A percentile compares a stretch with the other conserved stretches of the same genome.
phyloP scores from a whole-genome alignment of 1,139 yeast genomes.

The Geotrichum candidum region DNA sequence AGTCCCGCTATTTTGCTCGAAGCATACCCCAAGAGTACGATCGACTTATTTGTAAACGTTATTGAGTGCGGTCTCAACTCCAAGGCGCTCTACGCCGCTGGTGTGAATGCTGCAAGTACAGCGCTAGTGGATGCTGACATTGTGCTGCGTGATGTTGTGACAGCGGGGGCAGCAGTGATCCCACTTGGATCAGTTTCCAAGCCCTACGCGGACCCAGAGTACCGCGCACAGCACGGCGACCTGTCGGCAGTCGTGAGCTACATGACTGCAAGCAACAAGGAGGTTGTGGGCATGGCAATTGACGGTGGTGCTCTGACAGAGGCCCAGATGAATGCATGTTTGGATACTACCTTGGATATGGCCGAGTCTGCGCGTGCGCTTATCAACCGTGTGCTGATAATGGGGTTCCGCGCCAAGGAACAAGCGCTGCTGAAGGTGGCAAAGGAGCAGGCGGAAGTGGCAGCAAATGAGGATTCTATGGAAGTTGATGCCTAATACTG shows the following conservation, averaged over 20 bases:
- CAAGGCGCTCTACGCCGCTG: constrained; percentile 36
- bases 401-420: constrained; percentile 14
- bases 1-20: constrained; percentile 58
- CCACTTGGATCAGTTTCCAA: constrained; percentile 2
- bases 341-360: constrained; percentile 3
- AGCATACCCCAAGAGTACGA: constrained; percentile 83
- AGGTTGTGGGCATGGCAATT: constrained; percentile 51
- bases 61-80: constrained; percentile 44
- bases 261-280: constrained; percentile 50
- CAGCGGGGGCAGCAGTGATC: constrained; percentile 50
- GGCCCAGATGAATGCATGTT: constrained; percentile 18
- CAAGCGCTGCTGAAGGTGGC: constrained; percentile 6
- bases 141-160: constrained; percentile 69
- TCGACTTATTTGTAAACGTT: constrained; percentile 70
- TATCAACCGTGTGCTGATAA: constrained; percentile 12
- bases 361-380: constrained; percentile 10
- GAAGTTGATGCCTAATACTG: not conserved
- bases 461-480: not conserved
- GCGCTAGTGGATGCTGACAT: constrained; percentile 83
- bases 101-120: constrained; percentile 55
- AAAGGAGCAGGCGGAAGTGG: not conserved
- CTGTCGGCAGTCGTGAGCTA: constrained; percentile 45
- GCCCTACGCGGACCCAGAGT: constrained; percentile 20
- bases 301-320: constrained; percentile 26
- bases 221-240: constrained; percentile 23